Evolutionary conservation across 495 filamentous ascomycete species (phyloP).

Genomic region (Neurospora cerealis): DNA sequence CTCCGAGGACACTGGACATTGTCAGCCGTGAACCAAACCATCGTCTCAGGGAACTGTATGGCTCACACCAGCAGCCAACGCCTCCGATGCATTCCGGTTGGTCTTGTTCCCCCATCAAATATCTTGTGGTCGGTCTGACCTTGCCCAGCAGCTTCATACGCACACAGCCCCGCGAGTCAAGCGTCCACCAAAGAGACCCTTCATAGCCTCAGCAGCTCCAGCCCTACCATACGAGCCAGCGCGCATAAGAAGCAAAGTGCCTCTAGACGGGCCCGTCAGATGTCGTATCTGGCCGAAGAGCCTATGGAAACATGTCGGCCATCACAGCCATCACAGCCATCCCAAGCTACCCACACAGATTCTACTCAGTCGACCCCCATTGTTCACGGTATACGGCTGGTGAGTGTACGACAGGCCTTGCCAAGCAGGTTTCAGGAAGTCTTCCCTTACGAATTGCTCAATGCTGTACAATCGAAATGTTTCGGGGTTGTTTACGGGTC

Average conservation of each 20-base stretch:
- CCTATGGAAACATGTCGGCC: neutral
- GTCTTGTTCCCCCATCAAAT: neutral
- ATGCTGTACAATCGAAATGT: constrained; percentile 85
- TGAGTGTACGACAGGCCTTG: constrained; percentile 56
- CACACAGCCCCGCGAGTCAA: neutral
- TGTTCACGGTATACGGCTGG: constrained; percentile 57
- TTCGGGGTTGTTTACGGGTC: constrained; percentile 62
- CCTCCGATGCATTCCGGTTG: neutral
- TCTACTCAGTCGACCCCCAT: constrained; percentile 23
- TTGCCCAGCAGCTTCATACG: neutral
- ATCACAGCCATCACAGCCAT: neutral
- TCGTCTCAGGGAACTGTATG: neutral
- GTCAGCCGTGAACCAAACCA: neutral
- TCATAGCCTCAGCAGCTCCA: constrained; percentile 5
- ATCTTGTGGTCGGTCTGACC: neutral
- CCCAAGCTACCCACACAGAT: neutral
- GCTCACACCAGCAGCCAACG: neutral
- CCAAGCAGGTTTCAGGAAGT: constrained; percentile 69
- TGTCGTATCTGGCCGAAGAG: neutral
- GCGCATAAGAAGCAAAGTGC: neutral
- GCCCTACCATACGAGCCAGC: constrained; percentile 7
- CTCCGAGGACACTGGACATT: neutral
- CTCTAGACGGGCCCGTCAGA: neutral
- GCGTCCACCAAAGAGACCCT: neutral
- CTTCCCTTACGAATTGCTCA: constrained; percentile 78